phyloP scores from a whole-genome alignment of 768 basidiomycete genomes.

The Cantharellus cinnabarinus region DNA sequence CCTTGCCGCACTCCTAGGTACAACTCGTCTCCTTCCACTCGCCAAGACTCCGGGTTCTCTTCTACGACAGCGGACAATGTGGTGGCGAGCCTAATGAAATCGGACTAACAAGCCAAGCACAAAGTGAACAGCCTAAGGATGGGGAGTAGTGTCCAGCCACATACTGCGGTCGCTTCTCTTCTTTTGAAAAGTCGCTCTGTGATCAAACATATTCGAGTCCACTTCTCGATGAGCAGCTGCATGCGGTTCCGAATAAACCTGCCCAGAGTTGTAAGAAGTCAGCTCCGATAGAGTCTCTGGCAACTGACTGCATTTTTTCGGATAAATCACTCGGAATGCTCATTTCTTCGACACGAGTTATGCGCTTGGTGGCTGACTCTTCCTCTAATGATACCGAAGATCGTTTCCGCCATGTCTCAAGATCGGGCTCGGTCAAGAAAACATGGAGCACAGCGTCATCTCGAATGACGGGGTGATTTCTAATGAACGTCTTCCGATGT shows the following conservation, averaged over 20 bases:
- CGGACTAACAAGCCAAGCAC: conserved; percentile 35
- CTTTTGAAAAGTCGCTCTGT: conserved; percentile 77
- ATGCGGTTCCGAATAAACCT: conserved; percentile 62
- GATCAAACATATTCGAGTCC: conserved; percentile 76
- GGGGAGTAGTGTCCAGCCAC: conserved; percentile 16
- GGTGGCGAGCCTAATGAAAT: conserved; percentile 65
- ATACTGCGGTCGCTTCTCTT: conserved; percentile 82
- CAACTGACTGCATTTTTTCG: conserved; percentile 53
- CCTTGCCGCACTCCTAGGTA: conserved; percentile 60
- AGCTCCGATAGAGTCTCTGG: background rate
- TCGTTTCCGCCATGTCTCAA: conserved; percentile 77
- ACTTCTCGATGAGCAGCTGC: conserved; percentile 64
- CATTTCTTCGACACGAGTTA: conserved; percentile 77
- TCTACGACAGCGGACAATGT: conserved; percentile 60
- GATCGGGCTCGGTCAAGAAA: conserved; percentile 66
- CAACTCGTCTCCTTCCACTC: conserved; percentile 62
- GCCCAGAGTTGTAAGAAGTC: background rate
- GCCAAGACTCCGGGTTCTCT: conserved; percentile 64
- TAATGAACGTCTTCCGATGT: conserved; percentile 12
- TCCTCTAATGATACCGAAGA: conserved; percentile 58
- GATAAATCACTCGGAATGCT: conserved; percentile 81
- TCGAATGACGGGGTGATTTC: conserved; percentile 82
- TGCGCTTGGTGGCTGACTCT: conserved; percentile 59
- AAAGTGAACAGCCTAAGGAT: background rate
- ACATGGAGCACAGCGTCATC: conserved; percentile 66